Conservation (phyloP, 345 rosid genomes). For the Pugionium dolabratum region DNA sequence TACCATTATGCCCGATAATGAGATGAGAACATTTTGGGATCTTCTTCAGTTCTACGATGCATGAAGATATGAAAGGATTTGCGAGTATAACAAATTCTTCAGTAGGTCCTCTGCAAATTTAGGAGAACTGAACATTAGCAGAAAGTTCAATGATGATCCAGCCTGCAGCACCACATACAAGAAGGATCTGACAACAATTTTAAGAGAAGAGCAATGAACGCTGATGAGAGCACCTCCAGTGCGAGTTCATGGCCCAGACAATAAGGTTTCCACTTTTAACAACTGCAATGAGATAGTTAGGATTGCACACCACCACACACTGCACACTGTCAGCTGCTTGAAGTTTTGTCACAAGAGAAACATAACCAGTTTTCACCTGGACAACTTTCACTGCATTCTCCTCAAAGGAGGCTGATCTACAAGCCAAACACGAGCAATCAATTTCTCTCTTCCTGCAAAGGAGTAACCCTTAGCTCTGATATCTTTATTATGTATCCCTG, state of each 20-base stretch:
- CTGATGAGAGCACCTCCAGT: conserved; percentile 67
- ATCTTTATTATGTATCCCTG: conserved; percentile 1
- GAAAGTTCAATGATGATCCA: conserved; percentile 31
- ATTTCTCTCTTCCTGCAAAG: conserved; percentile 60
- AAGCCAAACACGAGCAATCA: conserved; percentile 72
- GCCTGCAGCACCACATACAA: conserved; percentile 9
- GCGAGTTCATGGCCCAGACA: conserved; percentile 74
- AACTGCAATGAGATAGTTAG: conserved; percentile 60
- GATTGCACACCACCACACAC: conserved; percentile 65
- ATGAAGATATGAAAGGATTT: conserved; percentile 49
- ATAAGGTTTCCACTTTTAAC: conserved; percentile 72
- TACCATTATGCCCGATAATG: conserved; percentile 71
- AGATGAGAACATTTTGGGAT: conserved; percentile 62
- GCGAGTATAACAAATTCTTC: conserved; percentile 56
- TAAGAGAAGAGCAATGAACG: conserved; percentile 4
- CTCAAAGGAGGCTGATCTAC: conserved; percentile 56
- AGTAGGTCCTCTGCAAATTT: conserved; percentile 52
- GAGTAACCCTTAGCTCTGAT: conserved; percentile 21
- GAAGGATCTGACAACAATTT: conserved; percentile 21
- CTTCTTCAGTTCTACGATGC: conserved; percentile 72
- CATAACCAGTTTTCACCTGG: conserved; percentile 64
- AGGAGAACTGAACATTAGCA: conserved; percentile 31
- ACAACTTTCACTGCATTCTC: conserved; percentile 65
- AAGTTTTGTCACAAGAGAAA: conserved; percentile 61
- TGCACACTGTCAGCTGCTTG: conserved; percentile 54